phyloP scores from a whole-genome alignment of 2,329 filamentous ascomycete species.

The Exophiala oligosperma region DNA sequence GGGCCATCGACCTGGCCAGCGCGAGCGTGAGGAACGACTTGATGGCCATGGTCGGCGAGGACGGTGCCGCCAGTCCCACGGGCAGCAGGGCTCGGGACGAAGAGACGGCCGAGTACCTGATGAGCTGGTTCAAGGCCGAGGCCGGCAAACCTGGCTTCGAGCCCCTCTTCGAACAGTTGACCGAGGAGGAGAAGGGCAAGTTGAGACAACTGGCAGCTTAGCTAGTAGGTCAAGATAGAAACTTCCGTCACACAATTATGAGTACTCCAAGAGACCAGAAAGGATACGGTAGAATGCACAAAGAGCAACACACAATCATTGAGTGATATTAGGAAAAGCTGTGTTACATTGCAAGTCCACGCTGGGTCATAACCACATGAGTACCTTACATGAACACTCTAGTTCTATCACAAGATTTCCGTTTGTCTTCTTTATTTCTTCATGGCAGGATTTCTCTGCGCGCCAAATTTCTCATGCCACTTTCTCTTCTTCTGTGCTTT shows the following conservation, averaged over 20 bases:
- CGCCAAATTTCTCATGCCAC: conserved; percentile 32
- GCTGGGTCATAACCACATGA: no score
- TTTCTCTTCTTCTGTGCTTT: conserved; percentile 26
- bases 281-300: no score
- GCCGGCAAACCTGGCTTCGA: conserved; percentile 56
- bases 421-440: neutral
- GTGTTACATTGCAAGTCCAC: no score
- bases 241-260: no score
- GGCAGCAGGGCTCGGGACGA: conserved; percentile 72
- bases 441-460: conserved; percentile 17
- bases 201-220: conserved; percentile 26
- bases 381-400: no score
- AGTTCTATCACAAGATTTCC: no score
- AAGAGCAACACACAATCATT: no score
- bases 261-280: no score
- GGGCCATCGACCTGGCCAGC: conserved; percentile 68
- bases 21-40: conserved; percentile 70
- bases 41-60: conserved; percentile 62
- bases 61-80: conserved; percentile 48
- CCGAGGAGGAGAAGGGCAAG: conserved; percentile 45
- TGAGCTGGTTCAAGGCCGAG: conserved; percentile 71
- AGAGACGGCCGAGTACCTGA: conserved; percentile 82
- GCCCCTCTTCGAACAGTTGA: conserved; percentile 56
- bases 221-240: neutral
- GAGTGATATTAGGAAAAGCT: no score